Conservation (phyloP, 164 flowering plant species). For the Umbilicus rupestris region DNA sequence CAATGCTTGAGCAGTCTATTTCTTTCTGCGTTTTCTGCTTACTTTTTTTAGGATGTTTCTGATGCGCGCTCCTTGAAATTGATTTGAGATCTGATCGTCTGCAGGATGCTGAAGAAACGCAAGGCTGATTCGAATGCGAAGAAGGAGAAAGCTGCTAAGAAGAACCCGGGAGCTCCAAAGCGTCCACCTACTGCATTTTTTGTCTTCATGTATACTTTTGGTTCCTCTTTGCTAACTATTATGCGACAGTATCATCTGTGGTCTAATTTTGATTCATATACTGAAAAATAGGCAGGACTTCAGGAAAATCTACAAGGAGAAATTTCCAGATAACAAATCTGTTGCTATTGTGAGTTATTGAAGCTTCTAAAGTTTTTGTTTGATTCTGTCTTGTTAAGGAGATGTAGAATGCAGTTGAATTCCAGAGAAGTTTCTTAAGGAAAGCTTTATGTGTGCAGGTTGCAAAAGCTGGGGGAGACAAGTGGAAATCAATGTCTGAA, state of each 20-base stretch:
- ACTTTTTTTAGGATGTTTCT: neutral
- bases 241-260: neutral
- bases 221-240: neutral
- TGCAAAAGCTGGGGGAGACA: neutral
- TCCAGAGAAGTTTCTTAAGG: neutral
- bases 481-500: slow-evolving; percentile 3
- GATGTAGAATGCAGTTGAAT: neutral
- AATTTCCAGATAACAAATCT: neutral
- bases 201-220: neutral
- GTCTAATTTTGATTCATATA: neutral
- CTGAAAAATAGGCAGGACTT: slow-evolving; percentile 1
- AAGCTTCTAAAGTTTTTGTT: neutral
- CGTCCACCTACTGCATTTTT: neutral
- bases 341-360: slow-evolving; percentile 2
- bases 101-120: slow-evolving; percentile 1
- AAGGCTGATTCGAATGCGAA: neutral
- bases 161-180: neutral
- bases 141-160: neutral
- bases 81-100: neutral
- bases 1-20: neutral
- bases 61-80: no score
- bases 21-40: neutral
- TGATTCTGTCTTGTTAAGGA: neutral
- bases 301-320: neutral
- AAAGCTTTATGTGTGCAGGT: neutral